These are phyloP conservation scores for Lathyrus aphaca DNA, from an alignment of 306 rosid genomes.

Conservation along the genomic window DNA sequence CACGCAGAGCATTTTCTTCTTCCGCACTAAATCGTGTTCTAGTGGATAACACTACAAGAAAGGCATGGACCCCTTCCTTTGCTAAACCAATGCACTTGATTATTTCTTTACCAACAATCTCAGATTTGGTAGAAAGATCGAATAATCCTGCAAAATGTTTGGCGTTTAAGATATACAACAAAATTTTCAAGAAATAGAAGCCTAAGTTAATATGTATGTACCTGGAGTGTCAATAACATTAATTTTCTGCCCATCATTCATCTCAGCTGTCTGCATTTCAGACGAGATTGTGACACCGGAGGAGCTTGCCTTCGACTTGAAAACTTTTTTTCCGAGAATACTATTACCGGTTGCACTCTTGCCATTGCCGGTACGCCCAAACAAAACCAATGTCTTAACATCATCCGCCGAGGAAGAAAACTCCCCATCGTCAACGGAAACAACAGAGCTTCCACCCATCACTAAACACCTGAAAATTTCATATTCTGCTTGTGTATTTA, in stretches of 20 bases:
- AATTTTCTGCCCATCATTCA: constrained; percentile 62
- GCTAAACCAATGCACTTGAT: constrained; percentile 83
- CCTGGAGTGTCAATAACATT: constrained; percentile 95
- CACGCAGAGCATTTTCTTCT: constrained; percentile 65
- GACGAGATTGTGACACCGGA: constrained; percentile 62
- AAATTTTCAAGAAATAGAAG: neutral
- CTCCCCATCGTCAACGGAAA: constrained; percentile 79
- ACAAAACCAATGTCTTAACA: constrained; percentile 70
- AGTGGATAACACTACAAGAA: constrained; percentile 72
- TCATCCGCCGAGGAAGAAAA: constrained; percentile 50
- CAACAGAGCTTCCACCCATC: constrained; percentile 71
- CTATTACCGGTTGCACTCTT: constrained; percentile 91
- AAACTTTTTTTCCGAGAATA: constrained; percentile 70
- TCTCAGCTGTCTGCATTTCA: constrained; percentile 56
- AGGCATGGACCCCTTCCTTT: constrained; percentile 87
- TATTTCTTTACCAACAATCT: constrained; percentile 77
- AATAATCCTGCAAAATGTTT: constrained; percentile 58
- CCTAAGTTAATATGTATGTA: constrained; percentile 21
- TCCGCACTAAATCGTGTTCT: constrained; percentile 75
- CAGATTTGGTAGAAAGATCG: constrained; percentile 62
- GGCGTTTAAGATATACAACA: constrained; percentile 9
- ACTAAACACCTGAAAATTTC: too few relatives aligned
- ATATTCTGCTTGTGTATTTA: too few relatives aligned
- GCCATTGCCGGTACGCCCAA: constrained; percentile 90
- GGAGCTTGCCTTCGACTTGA: constrained; percentile 62